A percentile compares a stretch with the other conserved stretches of the same genome.
Conservation (phyloP, 805 yeast genomes). For the Ogataea pilisensis region DNA sequence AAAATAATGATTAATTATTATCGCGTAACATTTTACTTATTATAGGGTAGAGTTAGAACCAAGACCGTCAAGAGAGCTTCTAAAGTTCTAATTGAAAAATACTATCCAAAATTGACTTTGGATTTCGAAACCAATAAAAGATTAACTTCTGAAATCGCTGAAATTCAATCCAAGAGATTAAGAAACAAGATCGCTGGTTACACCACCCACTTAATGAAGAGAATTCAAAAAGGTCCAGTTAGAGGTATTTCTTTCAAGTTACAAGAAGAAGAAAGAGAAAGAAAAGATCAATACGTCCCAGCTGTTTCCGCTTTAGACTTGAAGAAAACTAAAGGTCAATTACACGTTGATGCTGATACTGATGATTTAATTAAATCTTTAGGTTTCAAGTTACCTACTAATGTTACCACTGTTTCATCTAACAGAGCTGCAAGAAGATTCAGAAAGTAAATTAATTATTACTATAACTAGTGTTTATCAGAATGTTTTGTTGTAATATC, state of each 20-base stretch:
- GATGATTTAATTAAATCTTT: slow-evolving; percentile 90
- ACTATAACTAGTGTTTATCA: slow-evolving; percentile 7
- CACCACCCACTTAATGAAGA: slow-evolving; percentile 99
- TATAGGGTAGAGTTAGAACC: slow-evolving; percentile 99
- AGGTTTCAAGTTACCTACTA: slow-evolving; percentile 86
- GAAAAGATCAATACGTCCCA: slow-evolving; percentile 99
- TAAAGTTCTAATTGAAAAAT: slow-evolving; percentile 98
- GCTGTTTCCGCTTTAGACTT: slow-evolving; percentile 99
- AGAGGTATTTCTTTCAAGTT: slow-evolving; percentile 99
- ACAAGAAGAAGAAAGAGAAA: slow-evolving; percentile 99
- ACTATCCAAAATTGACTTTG: slow-evolving; percentile 99
- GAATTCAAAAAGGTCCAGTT: slow-evolving; percentile 99
- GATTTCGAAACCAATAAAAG: slow-evolving; percentile 99
- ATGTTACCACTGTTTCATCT: slow-evolving; percentile 81
- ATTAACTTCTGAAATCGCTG: slow-evolving; percentile 96
- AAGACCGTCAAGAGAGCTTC: slow-evolving; percentile 99
- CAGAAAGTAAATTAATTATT: slow-evolving; percentile 65
- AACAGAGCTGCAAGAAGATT: slow-evolving; percentile 83
- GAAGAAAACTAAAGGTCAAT: slow-evolving; percentile 91
- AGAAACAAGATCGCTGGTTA: slow-evolving; percentile 99
- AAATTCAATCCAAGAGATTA: slow-evolving; percentile 98
- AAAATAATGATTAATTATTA: no score
- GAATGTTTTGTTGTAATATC: slow-evolving; percentile 1
- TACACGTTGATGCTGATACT: slow-evolving; percentile 96
- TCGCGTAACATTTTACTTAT: slow-evolving; percentile 6